Evolutionary conservation across 129 eudicot genomes (phyloP).

Genomic region (Erigeron canadensis): DNA sequence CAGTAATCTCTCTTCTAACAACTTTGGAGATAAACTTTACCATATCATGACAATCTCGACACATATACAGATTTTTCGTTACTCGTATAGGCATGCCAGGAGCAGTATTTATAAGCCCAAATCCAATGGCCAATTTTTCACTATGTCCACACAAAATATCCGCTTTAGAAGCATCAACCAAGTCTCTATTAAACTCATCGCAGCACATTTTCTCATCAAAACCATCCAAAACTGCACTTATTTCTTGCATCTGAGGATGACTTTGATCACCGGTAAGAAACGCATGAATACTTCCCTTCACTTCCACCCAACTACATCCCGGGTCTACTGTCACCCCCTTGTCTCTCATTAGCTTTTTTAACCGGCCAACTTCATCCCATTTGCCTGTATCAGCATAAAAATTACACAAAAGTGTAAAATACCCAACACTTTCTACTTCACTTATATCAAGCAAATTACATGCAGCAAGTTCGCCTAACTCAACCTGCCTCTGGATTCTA

Average conservation of each 20-base stretch:
- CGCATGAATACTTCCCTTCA: conserved; percentile 81
- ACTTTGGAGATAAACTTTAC: conserved; percentile 69
- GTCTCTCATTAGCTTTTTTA: conserved; percentile 65
- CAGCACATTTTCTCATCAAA: conserved; percentile 64
- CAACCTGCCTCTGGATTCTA: conserved; percentile 58
- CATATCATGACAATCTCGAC: conserved; percentile 63
- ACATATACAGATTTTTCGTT: conserved; percentile 83
- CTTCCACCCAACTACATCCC: conserved; percentile 98
- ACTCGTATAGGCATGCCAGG: conserved; percentile 88
- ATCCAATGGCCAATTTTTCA: conserved; percentile 76
- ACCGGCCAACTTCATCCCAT: conserved; percentile 72
- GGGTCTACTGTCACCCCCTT: conserved; percentile 72
- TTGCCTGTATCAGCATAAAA: conserved; percentile 65
- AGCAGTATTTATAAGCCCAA: conserved; percentile 73
- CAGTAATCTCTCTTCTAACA: conserved; percentile 81
- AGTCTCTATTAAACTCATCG: conserved; percentile 24
- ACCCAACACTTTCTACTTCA: conserved; percentile 44
- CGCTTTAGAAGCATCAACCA: conserved; percentile 45
- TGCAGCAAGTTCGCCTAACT: conserved; percentile 77
- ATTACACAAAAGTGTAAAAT: conserved; percentile 64
- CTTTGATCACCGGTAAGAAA: conserved; percentile 72
- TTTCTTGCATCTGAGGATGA: conserved; percentile 67
- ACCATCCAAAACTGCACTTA: conserved; percentile 54
- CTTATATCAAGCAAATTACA: conserved; percentile 40
- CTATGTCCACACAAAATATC: conserved; percentile 91